A percentile compares a stretch with the other conserved stretches of the same genome.
phyloP scores from a whole-genome alignment of 23 red algal species.

The Gracilaria vermiculophylla region DNA sequence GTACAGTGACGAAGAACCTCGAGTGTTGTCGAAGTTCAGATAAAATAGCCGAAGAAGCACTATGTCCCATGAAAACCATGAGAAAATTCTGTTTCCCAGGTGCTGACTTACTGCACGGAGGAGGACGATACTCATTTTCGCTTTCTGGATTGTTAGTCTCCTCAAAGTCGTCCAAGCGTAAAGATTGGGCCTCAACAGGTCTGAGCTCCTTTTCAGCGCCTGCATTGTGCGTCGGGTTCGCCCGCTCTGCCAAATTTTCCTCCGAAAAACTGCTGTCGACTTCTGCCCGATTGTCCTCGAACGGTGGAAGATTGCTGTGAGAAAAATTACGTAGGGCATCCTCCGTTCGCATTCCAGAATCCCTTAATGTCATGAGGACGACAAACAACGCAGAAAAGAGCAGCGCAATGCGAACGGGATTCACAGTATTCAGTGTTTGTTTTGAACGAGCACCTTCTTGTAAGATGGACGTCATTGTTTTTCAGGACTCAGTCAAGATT shows the following conservation, averaged over 20 bases:
- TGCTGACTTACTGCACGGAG: neutral
- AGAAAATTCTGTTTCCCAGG: conserved; percentile 39
- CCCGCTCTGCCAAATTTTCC: neutral
- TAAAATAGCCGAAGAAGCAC: conserved; percentile 62
- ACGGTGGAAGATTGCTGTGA: neutral
- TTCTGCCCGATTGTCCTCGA: neutral
- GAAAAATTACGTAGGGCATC: no score
- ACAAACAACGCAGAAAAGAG: neutral
- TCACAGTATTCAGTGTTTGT: neutral
- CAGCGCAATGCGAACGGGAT: neutral
- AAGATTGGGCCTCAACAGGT: neutral
- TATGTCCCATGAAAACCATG: conserved; percentile 68
- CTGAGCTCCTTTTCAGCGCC: neutral
- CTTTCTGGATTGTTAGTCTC: neutral
- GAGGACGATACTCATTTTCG: neutral
- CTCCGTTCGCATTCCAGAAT: neutral
- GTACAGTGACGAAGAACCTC: conserved; percentile 22
- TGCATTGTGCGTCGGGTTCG: neutral
- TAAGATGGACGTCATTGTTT: neutral
- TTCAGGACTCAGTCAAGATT: neutral
- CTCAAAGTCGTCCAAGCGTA: neutral
- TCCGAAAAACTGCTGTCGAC: neutral
- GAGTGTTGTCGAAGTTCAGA: conserved; percentile 58
- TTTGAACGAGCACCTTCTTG: neutral
- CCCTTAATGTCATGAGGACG: neutral